A percentile compares a stretch with the other conserved stretches of the same genome.
These are phyloP conservation scores for Plasmodium reichenowi DNA, from an alignment of 169 alveolate species.

Conservation along the genomic window DNA sequence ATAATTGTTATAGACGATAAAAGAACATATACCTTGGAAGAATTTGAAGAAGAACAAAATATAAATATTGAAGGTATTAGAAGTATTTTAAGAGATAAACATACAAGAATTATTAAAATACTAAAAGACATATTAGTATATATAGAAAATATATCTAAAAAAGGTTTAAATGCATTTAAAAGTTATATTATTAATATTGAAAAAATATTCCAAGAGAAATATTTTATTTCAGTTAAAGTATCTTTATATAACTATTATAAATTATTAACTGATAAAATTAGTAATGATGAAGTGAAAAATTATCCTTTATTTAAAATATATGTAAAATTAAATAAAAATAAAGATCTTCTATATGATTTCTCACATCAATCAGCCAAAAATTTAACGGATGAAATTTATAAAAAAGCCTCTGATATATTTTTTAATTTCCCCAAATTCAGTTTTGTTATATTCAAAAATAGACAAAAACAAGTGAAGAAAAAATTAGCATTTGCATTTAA, in stretches of 20 bases:
- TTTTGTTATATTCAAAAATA: slow-evolving; percentile 57
- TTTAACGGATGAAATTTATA: slow-evolving; percentile 63
- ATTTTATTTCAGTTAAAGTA: slow-evolving; percentile 70
- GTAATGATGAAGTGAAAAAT: slow-evolving; percentile 72
- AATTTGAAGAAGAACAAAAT: slow-evolving; percentile 74
- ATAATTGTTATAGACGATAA: slow-evolving; percentile 62
- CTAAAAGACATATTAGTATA: slow-evolving; percentile 47
- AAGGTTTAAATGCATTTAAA: slow-evolving; percentile 66
- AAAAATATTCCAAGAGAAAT: slow-evolving; percentile 53
- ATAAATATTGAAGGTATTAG: slow-evolving; percentile 43
- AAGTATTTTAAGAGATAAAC: slow-evolving; percentile 67
- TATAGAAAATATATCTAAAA: slow-evolving; percentile 64
- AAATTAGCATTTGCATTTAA: slow-evolving; percentile 56
- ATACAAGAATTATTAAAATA: slow-evolving; percentile 45
- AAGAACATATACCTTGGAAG: slow-evolving; percentile 66
- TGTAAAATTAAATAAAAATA: slow-evolving; percentile 39
- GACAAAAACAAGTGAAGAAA: slow-evolving; percentile 70
- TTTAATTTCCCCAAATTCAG: slow-evolving; percentile 46
- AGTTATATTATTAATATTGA: slow-evolving; percentile 57
- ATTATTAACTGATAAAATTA: slow-evolving; percentile 66
- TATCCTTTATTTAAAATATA: slow-evolving; percentile 72
- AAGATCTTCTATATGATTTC: slow-evolving; percentile 56
- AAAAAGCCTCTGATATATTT: slow-evolving; percentile 74
- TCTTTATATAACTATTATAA: slow-evolving; percentile 69
- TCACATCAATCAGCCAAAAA: slow-evolving; percentile 70